Base-by-base conservation (phyloP, 176 grass and related monocot genomes). In the Triticum monococcum region DNA sequence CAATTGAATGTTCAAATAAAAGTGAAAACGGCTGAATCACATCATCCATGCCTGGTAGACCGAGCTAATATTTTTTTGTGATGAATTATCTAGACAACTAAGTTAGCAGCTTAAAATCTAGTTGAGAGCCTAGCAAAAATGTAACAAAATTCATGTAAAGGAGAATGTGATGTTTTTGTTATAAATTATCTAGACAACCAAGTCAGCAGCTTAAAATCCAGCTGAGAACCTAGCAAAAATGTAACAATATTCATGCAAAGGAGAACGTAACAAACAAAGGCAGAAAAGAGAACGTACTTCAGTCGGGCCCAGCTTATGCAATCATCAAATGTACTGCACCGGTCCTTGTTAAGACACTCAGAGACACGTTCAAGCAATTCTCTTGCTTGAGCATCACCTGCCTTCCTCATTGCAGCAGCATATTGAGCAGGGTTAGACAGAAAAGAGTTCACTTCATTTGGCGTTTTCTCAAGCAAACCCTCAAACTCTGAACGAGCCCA, bases 301-400 rank as follows among this genome's bases (percentile, higher is more conserved):
- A 94, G 78, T 40, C 88, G 72, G 82, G 89, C 87, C 90, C 92
- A 97, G 33, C 25, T 90, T 75, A 97, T 90, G 69, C 95, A 92
- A 83, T 90, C 87, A 74, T 97, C 85, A 85, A 97, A 97, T 23
- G 74, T 87, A 63, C 83, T 85, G 80, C 92, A 94, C 17, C 75
- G 45, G 41, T 89, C 92, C 33, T 66, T 83, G 79, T 88, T 75
- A 81, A 94, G 89, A 65, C 89, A 94, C 35, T 89, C 86, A 79
- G 84, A 78, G 31, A 94, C 91, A 67, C 84, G 84, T 62, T 91
- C 87, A 43, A 91, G 92, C 32, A 84, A 82, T 32, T 91, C 87
- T 78, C 80, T 91, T 38, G 92, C 92, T 79, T 94, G 92, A 48
- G 89, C 92, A 89, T 94, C 89, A 56, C 92, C 89, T 81, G 84